These are phyloP conservation scores for Aphanomyces cochlioides DNA, from an alignment of 352 stramenopile species.

Conservation along the genomic window DNA sequence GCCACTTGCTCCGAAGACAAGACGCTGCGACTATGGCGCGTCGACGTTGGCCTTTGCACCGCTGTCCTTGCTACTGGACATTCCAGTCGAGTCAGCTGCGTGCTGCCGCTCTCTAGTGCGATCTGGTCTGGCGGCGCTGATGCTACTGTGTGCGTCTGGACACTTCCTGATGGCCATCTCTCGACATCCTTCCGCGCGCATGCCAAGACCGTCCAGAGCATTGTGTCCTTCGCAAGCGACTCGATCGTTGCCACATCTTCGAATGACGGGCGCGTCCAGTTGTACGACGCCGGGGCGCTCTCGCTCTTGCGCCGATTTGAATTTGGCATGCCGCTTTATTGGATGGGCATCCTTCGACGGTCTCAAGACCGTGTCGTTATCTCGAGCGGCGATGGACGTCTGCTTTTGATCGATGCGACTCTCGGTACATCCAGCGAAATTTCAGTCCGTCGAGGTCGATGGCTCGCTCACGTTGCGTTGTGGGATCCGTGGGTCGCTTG, in stretches of 20 bases:
- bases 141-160: slow-evolving; percentile 59
- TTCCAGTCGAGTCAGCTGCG: slow-evolving; percentile 51
- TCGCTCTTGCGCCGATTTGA: slow-evolving; percentile 48
- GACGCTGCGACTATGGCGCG: slow-evolving; percentile 56
- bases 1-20: slow-evolving; percentile 62
- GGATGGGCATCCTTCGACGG: slow-evolving; percentile 33
- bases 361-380: slow-evolving; percentile 43
- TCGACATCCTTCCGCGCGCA: slow-evolving; percentile 40
- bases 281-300: slow-evolving; percentile 48
- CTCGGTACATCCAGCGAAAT: slow-evolving; percentile 20
- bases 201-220: slow-evolving; percentile 51
- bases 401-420: slow-evolving; percentile 47
- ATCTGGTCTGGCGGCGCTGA: slow-evolving; percentile 62
- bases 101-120: slow-evolving; percentile 30
- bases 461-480: slow-evolving; percentile 62
- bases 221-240: slow-evolving; percentile 30
- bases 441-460: slow-evolving; percentile 44
- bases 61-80: slow-evolving; percentile 42
- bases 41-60: slow-evolving; percentile 41
- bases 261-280: slow-evolving; percentile 71
- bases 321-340: slow-evolving; percentile 50
- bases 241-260: slow-evolving; percentile 54
- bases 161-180: neutral
- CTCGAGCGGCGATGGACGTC: slow-evolving; percentile 59
- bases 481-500: slow-evolving; percentile 46